Evolutionary conservation across 2,329 filamentous ascomycete species (phyloP).

Genomic region (Fusarium clavum): DNA sequence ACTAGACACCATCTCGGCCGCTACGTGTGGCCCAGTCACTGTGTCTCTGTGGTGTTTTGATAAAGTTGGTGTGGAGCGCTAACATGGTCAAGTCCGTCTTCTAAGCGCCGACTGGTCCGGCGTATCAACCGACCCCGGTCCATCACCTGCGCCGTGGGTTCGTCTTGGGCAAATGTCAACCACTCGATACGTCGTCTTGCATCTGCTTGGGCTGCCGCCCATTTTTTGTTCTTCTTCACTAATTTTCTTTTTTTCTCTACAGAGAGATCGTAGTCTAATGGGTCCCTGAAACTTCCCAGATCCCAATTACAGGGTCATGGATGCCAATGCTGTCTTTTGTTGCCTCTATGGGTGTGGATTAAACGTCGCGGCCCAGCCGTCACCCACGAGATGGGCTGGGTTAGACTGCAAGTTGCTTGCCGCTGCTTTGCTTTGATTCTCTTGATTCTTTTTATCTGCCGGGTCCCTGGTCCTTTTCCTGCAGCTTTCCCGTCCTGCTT

Average conservation of each 20-base stretch:
- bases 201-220: constrained; percentile 38
- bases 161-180: constrained; percentile 43
- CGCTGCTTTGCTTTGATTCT: constrained; percentile 20
- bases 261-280: constrained; percentile 20
- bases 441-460: constrained; percentile 40
- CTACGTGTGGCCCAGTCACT: constrained; percentile 37
- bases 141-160: constrained; percentile 49
- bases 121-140: constrained; percentile 46
- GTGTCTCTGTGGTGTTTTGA: constrained; percentile 31
- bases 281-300: constrained; percentile 27
- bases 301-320: constrained; percentile 14
- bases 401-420: constrained; percentile 26
- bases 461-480: constrained; percentile 38
- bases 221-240: constrained; percentile 18
- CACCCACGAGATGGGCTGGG: constrained; percentile 30
- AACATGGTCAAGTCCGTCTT: constrained; percentile 42
- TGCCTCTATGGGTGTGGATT: constrained; percentile 26
- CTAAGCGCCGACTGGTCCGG: constrained; percentile 53
- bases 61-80: constrained; percentile 44
- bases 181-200: constrained; percentile 39
- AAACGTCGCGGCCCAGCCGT: constrained; percentile 31
- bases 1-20: constrained; percentile 34
- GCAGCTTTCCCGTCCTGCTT: constrained; percentile 40
- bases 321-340: constrained; percentile 21
- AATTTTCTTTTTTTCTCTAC: constrained; percentile 13